These are phyloP conservation scores for Cercospora beticola DNA, from an alignment of 2,329 filamentous ascomycete genomes.

Conservation along the genomic window DNA sequence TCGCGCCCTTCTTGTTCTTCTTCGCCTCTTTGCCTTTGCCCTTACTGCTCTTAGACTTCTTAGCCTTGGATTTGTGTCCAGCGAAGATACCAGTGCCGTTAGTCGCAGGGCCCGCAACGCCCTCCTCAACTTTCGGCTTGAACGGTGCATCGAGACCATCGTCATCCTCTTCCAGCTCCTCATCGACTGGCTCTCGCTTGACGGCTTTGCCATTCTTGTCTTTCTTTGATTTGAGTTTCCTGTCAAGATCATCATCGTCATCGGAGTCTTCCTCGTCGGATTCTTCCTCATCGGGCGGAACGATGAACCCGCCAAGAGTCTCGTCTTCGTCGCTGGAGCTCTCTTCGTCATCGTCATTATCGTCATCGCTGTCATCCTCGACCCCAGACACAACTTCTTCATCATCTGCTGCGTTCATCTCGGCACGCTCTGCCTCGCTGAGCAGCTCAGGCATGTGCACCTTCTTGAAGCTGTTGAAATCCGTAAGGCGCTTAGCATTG, in stretches of 20 bases:
- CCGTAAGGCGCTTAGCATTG: slow-evolving; percentile 68
- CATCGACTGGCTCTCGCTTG: slow-evolving; percentile 4
- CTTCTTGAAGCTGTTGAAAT: slow-evolving; percentile 70
- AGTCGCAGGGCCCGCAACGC: slow-evolving; percentile 17
- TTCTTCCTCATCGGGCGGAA: slow-evolving; percentile 45
- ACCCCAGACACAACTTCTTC: slow-evolving; percentile 41
- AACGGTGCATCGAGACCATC: slow-evolving; percentile 7
- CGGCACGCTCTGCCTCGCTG: slow-evolving; percentile 37
- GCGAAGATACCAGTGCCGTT: background rate
- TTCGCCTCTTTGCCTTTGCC: slow-evolving; percentile 13
- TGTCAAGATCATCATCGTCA: slow-evolving; percentile 23
- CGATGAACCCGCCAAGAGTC: slow-evolving; percentile 56
- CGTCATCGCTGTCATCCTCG: slow-evolving; percentile 43
- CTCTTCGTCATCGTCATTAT: slow-evolving; percentile 26
- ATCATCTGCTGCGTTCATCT: slow-evolving; percentile 25
- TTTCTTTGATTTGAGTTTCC: slow-evolving; percentile 14
- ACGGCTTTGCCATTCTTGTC: slow-evolving; percentile 4
- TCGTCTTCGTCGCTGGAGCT: slow-evolving; percentile 46
- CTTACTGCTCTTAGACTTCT: slow-evolving; percentile 12
- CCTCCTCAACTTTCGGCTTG: slow-evolving; percentile 8
- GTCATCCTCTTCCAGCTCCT: slow-evolving; percentile 5
- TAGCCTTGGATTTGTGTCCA: slow-evolving; percentile 23
- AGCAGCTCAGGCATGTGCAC: slow-evolving; percentile 63
- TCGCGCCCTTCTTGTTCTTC: slow-evolving; percentile 15
- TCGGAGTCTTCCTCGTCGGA: slow-evolving; percentile 39